These are phyloP conservation scores for Heteromeles arbutifolia DNA, from an alignment of 306 rosid species.

Conservation along the genomic window DNA sequence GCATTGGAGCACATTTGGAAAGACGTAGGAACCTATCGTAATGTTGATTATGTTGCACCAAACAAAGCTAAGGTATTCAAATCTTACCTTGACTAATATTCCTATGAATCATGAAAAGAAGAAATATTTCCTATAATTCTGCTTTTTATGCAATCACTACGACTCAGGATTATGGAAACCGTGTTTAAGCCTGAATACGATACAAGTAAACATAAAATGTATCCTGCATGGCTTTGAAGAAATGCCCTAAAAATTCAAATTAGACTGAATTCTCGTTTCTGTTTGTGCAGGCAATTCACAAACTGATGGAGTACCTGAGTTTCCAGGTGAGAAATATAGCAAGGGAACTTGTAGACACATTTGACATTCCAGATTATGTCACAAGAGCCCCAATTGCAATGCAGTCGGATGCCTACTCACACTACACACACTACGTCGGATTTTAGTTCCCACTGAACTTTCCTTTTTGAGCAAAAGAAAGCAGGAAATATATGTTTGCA, in stretches of 20 bases:
- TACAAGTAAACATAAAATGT: not conserved
- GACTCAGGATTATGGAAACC: not conserved
- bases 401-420: conserved; percentile 78
- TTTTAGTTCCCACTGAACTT: conserved; percentile 25
- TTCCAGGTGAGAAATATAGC: conserved; percentile 90
- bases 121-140: not conserved
- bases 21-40: conserved; percentile 96
- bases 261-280: not conserved
- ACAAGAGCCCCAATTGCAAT: conserved; percentile 87
- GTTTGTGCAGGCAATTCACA: conserved; percentile 77
- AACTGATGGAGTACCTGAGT: conserved; percentile 71
- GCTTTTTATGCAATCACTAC: not conserved
- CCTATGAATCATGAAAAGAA: not conserved
- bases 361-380: conserved; percentile 78
- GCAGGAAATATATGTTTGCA: not conserved
- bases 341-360: conserved; percentile 70
- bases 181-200: not conserved
- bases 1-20: conserved; percentile 95
- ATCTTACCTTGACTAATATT: not conserved
- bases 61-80: conserved; percentile 87
- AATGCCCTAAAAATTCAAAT: not conserved
- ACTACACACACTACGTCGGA: conserved; percentile 68
- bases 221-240: not conserved
- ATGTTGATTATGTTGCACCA: conserved; percentile 93
- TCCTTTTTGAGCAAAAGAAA: not conserved